Evolutionary conservation across 305 asterid species (phyloP), one percentile per base, ranked within the genome.

Genomic region (Fraxinus greggii): DNA sequence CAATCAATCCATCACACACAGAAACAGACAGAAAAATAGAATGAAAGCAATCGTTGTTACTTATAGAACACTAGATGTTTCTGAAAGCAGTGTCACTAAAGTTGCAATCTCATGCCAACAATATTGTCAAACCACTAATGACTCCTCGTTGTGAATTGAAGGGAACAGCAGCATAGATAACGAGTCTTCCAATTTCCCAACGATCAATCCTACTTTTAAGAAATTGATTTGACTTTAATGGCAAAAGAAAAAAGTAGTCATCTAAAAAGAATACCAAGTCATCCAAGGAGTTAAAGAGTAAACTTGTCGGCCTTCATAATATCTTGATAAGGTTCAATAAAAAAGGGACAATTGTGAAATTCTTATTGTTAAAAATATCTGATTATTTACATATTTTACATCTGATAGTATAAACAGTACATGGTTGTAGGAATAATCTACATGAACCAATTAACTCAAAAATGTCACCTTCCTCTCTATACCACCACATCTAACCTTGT

Each of bases 1-100:
- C 61, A 78, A 75, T 23, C 54, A 76, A 69, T 61, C 79, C 61
- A 51, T 23, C 45, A 72, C 29, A 72, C 42, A 61, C 61, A 75
- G 69, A 77, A 15, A 29, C 5, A 28, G 28, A 76, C 31, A 54
- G 63, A 45, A 23, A 61, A 19, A 7, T 61, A 67, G 38, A 21
- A 83, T 24, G 24, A 75, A 69, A 45, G 67, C 7, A 65, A 26
- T 12, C 29, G 35, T 12, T 24, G 73, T 26, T 3, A 8, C 73
- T 10, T 65, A 24, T 3, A 10, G 35, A 65, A 26, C 35, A 65
- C 33, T 24, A 26, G 35, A 26, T 5, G 29, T 65, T 65, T 9
- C 73, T 65, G 7, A 12, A 65, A 2, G 2, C 73, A 26, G 35
- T 26, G 8, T 65, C 35, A 26, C 35, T 65, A 1, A 65, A 65